Evolutionary conservation across 208 protist species (phyloP), one percentile per base, ranked within the genome.

Genomic region (Sergeia podlipaevii): DNA sequence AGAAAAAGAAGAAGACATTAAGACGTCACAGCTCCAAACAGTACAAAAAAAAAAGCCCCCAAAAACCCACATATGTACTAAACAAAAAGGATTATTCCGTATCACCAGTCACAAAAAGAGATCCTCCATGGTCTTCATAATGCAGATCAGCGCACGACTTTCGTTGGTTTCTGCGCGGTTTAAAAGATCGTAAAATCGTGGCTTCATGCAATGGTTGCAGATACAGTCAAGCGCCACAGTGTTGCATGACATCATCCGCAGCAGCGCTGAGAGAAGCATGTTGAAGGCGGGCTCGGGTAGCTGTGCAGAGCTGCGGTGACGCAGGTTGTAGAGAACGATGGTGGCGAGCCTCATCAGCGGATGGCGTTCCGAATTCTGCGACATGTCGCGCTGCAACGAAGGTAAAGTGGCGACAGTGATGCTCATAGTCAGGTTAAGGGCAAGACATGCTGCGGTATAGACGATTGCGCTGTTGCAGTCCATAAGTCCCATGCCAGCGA

Each of bases 401-500:
- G 74, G 52, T n/a, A 18, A 57, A 0, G 63, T 67, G 1, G 57
- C 59, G 20, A 63, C 57, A 8, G 80, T 63, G 44, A 85, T 73
- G 33, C 61, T 58, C 32, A 77, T 50, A 10, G 74, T 55, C 20
- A 95, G 20, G 60, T 91, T 92, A 3, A 79, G 32, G 1, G 84
- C 70, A 0, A 95, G 65, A 29, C 82, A 87, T 13, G 88, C 74
- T 0, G 77, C 84, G 0, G 85, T 80, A 60, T 92, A 91, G 4
- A 82, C 69, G 41, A 92, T 75, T 5, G 70, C 62, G 26, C 38
- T 57, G 42, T 57, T 57, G 33, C 54, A 39, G 39, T 91, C 85
- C 48, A 82, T 63, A 5, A 95, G 44, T 1, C 73, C 81, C 6
- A 79, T 49, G 0, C 84, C 89, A 21, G 86, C 74, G 3, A 61